Conservation (phyloP, 1,139 yeast species). For the Candida labiduridarum region DNA sequence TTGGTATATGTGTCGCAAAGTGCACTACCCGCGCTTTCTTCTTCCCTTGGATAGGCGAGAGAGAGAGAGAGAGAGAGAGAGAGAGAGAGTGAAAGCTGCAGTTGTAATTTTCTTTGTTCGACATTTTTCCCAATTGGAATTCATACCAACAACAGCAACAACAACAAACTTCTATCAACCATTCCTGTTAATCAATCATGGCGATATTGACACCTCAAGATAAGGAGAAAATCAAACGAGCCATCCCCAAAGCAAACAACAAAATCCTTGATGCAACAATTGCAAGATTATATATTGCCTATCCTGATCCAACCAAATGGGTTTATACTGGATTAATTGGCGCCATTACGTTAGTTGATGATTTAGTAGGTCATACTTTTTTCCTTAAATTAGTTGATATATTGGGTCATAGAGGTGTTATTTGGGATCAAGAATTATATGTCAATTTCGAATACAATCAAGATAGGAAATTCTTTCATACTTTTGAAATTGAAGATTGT, state of each 20-base stretch:
- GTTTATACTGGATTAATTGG: slow-evolving; percentile 86
- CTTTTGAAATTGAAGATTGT: slow-evolving; percentile 92
- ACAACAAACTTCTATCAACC: no score
- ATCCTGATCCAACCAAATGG: slow-evolving; percentile 85
- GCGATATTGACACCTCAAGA: slow-evolving; percentile 67
- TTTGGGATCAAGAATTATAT: slow-evolving; percentile 97
- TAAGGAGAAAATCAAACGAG: slow-evolving; percentile 85
- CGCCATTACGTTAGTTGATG: slow-evolving; percentile 86
- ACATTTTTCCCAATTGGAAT: background rate
- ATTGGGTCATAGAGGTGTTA: slow-evolving; percentile 76
- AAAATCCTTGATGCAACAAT: slow-evolving; percentile 90
- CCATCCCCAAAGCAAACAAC: slow-evolving; percentile 84
- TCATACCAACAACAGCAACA: no score
- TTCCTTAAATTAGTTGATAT: slow-evolving; percentile 88
- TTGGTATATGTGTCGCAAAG: background rate
- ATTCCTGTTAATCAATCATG: slow-evolving; percentile 36
- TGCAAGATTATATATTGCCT: slow-evolving; percentile 85
- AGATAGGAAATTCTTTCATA: slow-evolving; percentile 91
- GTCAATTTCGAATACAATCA: slow-evolving; percentile 87
- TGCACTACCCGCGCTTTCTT: slow-evolving; percentile 7
- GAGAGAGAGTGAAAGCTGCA: background rate
- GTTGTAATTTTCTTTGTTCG: background rate
- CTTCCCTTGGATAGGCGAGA: background rate
- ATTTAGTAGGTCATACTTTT: slow-evolving; percentile 90
- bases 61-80: background rate